Evolutionary conservation across 2,329 filamentous ascomycete genomes (phyloP).

Genomic region (Fusarium coicis): DNA sequence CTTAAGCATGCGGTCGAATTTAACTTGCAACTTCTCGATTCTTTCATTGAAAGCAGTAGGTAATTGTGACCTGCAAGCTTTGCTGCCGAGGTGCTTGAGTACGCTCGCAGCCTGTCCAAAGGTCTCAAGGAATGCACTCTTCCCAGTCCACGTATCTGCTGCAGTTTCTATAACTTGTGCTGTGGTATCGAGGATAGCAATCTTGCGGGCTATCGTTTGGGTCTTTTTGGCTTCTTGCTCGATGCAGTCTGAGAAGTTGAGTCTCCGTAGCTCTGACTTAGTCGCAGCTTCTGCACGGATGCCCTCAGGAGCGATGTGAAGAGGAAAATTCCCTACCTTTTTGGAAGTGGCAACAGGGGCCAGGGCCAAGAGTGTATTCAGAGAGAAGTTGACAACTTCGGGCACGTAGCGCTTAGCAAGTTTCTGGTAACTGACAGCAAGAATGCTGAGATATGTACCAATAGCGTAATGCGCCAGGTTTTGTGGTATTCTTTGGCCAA

Average conservation of each 20-base stretch:
- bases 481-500: slow-evolving; percentile 79
- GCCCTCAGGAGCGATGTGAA: slow-evolving; percentile 64
- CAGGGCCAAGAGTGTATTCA: slow-evolving; percentile 77
- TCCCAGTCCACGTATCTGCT: slow-evolving; percentile 77
- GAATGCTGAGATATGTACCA: slow-evolving; percentile 81
- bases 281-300: slow-evolving; percentile 61
- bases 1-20: slow-evolving; percentile 65
- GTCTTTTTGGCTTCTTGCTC: slow-evolving; percentile 49
- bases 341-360: slow-evolving; percentile 64
- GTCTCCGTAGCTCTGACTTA: slow-evolving; percentile 58
- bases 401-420: slow-evolving; percentile 89
- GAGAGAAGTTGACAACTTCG: slow-evolving; percentile 83
- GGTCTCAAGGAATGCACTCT: slow-evolving; percentile 81
- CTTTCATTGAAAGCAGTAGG: slow-evolving; percentile 56
- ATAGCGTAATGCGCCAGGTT: slow-evolving; percentile 73
- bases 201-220: slow-evolving; percentile 56
- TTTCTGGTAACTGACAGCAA: slow-evolving; percentile 84
- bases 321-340: slow-evolving; percentile 67
- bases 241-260: slow-evolving; percentile 70
- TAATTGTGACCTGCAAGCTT: slow-evolving; percentile 62
- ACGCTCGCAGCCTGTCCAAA: slow-evolving; percentile 73
- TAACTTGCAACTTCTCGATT: slow-evolving; percentile 55
- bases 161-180: slow-evolving; percentile 74
- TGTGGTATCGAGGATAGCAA: slow-evolving; percentile 71
- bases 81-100: slow-evolving; percentile 69